Conservation (phyloP, 1,284 basidiomycete species). For the Leccinum pachyderme region DNA sequence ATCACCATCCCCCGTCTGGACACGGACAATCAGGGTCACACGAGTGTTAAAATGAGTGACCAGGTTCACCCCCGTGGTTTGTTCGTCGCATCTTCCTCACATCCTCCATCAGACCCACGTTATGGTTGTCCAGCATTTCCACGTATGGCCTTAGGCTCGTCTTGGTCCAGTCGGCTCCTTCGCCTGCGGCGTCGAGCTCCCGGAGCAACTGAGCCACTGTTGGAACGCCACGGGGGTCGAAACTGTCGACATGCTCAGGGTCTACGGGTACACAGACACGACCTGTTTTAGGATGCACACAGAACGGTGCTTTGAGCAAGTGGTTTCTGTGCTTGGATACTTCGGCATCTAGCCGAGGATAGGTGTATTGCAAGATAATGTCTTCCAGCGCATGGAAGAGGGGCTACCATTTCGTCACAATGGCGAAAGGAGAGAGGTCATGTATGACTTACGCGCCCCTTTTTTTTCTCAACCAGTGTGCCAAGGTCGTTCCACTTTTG, state of each 20-base stretch:
- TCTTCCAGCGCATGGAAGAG: constrained; percentile 69
- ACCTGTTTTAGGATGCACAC: constrained; percentile 95
- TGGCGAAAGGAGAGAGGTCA: neutral
- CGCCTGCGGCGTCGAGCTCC: constrained; percentile 64
- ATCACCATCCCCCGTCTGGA: constrained; percentile 29
- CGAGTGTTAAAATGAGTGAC: neutral
- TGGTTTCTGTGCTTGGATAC: constrained; percentile 98
- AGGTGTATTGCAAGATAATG: constrained; percentile 91
- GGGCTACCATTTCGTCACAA: constrained; percentile 30
- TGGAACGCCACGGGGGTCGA: constrained; percentile 85
- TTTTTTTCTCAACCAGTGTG: constrained; percentile 31
- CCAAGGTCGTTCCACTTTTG: constrained; percentile 79
- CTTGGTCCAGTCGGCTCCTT: constrained; percentile 61
- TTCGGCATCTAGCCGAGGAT: constrained; percentile 95
- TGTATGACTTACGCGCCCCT: constrained; percentile 11
- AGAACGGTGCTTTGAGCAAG: constrained; percentile 97
- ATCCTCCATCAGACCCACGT: constrained; percentile 56
- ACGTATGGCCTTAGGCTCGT: constrained; percentile 87
- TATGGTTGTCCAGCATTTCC: constrained; percentile 84
- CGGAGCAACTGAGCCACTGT: constrained; percentile 81
- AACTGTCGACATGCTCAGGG: constrained; percentile 72
- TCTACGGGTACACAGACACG: constrained; percentile 94
- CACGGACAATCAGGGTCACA: neutral
- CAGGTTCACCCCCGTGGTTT: constrained; percentile 16
- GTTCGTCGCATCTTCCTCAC: constrained; percentile 52